These are phyloP conservation scores for Cylindrodendrum hubeiense DNA, from an alignment of 2,329 filamentous ascomycete genomes.

Conservation along the genomic window DNA sequence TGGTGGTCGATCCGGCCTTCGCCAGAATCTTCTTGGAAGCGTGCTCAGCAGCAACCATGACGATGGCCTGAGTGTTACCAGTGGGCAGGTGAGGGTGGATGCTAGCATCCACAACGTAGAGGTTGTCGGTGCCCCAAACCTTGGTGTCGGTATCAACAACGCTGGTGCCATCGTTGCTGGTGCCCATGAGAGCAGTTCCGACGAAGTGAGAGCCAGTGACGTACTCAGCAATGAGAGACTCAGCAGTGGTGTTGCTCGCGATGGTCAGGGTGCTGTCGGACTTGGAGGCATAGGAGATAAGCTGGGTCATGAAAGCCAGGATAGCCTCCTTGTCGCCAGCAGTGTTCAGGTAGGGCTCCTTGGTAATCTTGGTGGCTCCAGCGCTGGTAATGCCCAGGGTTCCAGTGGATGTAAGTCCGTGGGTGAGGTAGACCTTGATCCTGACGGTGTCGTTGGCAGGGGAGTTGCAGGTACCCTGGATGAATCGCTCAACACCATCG, in stretches of 20 bases:
- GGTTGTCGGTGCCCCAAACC: conserved; percentile 76
- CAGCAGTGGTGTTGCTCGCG: conserved; percentile 56
- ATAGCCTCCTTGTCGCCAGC: conserved; percentile 56
- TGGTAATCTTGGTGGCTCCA: conserved; percentile 56
- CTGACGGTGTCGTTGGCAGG: conserved; percentile 56
- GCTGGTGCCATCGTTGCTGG: conserved; percentile 63
- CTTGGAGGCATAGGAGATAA: conserved; percentile 74
- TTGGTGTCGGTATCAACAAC: conserved; percentile 74
- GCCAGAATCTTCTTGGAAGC: conserved; percentile 55
- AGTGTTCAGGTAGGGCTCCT: conserved; percentile 52
- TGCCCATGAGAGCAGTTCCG: conserved; percentile 72
- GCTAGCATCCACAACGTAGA: conserved; percentile 76
- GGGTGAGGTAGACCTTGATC: conserved; percentile 64
- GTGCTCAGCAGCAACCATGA: conserved; percentile 74
- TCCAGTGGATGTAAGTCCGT: conserved; percentile 61
- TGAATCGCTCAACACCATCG: conserved; percentile 52
- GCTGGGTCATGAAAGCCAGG: conserved; percentile 64
- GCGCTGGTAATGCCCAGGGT: conserved; percentile 55
- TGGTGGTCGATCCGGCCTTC: neutral
- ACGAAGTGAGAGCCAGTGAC: conserved; percentile 66
- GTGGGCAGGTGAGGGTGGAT: conserved; percentile 78
- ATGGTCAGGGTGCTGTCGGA: conserved; percentile 69
- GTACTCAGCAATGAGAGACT: conserved; percentile 67
- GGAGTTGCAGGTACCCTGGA: conserved; percentile 61
- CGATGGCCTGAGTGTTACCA: conserved; percentile 75